phyloP scores from a whole-genome alignment of 768 basidiomycete genomes.

The Chalciporus sphaerocephalus region DNA sequence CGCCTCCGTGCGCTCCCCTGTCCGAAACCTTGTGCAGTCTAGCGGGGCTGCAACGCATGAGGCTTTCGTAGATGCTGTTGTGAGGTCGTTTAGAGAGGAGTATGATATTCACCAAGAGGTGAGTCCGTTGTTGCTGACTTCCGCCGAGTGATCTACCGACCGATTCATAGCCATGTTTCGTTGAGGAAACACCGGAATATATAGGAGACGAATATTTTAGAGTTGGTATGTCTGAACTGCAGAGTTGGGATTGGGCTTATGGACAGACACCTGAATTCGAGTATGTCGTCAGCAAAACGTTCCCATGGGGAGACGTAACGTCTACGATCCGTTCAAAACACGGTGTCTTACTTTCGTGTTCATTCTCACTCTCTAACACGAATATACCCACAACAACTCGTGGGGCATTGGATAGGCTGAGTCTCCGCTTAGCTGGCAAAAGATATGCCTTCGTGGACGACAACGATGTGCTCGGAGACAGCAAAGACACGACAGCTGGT shows the following conservation, averaged over 20 bases:
- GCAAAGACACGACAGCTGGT: conserved; percentile 1
- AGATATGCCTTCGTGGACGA: conserved; percentile 39
- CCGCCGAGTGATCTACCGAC: neutral
- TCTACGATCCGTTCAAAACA: conserved; percentile 60
- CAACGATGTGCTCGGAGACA: conserved; percentile 4
- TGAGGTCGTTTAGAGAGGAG: conserved; percentile 59
- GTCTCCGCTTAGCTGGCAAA: conserved; percentile 30
- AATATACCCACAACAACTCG: neutral
- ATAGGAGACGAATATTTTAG: conserved; percentile 55
- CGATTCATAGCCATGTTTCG: conserved; percentile 34
- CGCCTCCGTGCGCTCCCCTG: conserved; percentile 88
- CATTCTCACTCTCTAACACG: conserved; percentile 21
- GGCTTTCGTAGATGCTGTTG: conserved; percentile 63
- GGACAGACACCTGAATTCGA: conserved; percentile 94
- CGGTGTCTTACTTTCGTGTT: conserved; percentile 55
- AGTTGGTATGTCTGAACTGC: conserved; percentile 68
- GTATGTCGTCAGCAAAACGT: conserved; percentile 45
- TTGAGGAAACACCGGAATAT: conserved; percentile 46
- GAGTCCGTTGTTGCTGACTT: neutral
- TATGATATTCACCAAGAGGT: conserved; percentile 44
- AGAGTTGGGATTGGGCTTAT: conserved; percentile 93
- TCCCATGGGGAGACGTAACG: conserved; percentile 48
- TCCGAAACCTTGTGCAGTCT: conserved; percentile 71
- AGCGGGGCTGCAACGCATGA: conserved; percentile 56
- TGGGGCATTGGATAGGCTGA: conserved; percentile 22